Conservation (phyloP, 2,329 filamentous ascomycete genomes). For the Colletotrichum euphorbiae region DNA sequence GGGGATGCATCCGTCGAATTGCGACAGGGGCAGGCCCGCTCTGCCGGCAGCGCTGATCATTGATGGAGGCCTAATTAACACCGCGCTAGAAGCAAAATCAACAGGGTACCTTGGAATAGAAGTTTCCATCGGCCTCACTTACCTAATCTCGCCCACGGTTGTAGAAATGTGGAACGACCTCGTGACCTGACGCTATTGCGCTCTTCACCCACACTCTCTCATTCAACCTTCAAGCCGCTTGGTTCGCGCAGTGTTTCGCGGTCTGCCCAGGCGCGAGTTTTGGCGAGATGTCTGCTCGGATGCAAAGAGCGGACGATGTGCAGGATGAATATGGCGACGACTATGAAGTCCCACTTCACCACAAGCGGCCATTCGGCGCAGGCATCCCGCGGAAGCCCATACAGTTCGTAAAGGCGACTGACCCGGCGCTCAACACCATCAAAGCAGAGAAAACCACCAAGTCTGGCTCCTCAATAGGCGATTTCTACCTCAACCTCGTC, state of each 20-base stretch:
- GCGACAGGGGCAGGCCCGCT: constrained; percentile 30
- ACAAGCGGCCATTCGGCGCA: constrained; percentile 65
- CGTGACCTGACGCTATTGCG: background rate
- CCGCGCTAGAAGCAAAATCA: constrained; percentile 9
- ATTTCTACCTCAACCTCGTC: constrained; percentile 76
- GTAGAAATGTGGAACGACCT: background rate
- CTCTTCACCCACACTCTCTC: background rate
- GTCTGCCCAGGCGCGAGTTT: no score
- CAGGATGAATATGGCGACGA: constrained; percentile 49
- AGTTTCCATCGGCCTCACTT: background rate
- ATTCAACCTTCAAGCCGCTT: background rate
- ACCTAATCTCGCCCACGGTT: background rate
- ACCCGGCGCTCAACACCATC: constrained; percentile 49
- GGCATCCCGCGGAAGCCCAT: constrained; percentile 66
- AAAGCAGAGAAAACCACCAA: constrained; percentile 44
- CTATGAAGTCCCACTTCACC: constrained; percentile 65
- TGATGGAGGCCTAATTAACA: background rate
- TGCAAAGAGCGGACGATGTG: constrained; percentile 11
- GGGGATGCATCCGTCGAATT: constrained; percentile 8
- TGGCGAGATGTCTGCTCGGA: background rate
- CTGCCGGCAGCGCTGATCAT: constrained; percentile 12
- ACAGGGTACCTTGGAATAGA: background rate
- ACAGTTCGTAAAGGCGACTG: constrained; percentile 67
- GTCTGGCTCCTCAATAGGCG: constrained; percentile 55
- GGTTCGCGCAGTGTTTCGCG: background rate